Evolutionary conservation across 768 basidiomycete species (phyloP).

Genomic region (Lentinula detonsa): DNA sequence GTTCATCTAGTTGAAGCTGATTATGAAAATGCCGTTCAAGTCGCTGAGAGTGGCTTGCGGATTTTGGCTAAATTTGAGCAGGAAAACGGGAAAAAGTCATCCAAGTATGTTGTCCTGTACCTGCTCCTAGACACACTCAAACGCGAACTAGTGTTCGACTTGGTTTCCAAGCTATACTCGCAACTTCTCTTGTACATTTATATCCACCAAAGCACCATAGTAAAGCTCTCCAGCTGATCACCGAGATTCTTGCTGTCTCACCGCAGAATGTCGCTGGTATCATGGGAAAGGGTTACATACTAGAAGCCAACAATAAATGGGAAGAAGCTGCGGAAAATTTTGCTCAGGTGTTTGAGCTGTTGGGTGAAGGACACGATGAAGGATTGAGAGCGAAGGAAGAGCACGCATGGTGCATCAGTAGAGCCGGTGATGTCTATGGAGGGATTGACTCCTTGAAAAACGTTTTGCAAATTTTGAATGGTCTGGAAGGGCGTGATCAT

Average conservation of each 20-base stretch:
- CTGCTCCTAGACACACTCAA: neutral
- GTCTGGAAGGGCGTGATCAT: constrained; percentile 38
- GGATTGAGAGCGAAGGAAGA: constrained; percentile 74
- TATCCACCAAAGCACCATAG: constrained; percentile 88
- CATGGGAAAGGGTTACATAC: constrained; percentile 71
- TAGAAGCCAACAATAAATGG: constrained; percentile 63
- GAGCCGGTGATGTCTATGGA: constrained; percentile 37
- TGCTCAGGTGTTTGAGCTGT: constrained; percentile 42
- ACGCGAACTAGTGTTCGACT: constrained; percentile 45
- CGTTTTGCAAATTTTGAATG: constrained; percentile 39
- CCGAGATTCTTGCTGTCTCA: constrained; percentile 59
- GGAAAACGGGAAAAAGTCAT: constrained; percentile 49
- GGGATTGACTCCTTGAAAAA: constrained; percentile 42
- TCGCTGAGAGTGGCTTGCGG: constrained; percentile 65
- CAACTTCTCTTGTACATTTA: constrained; percentile 74
- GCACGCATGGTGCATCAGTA: constrained; percentile 76
- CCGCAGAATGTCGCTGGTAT: constrained; percentile 60
- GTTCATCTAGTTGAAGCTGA: constrained; percentile 67
- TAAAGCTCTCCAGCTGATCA: constrained; percentile 69
- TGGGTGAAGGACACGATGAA: constrained; percentile 37
- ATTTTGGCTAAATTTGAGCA: constrained; percentile 47
- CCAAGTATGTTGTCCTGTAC: constrained; percentile 29
- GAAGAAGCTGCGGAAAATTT: constrained; percentile 60
- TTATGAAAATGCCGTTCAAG: constrained; percentile 64
- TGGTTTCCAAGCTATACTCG: constrained; percentile 67